These are phyloP conservation scores for Starmerella etchellsii DNA, from an alignment of 805 yeast genomes.

Conservation along the genomic window DNA sequence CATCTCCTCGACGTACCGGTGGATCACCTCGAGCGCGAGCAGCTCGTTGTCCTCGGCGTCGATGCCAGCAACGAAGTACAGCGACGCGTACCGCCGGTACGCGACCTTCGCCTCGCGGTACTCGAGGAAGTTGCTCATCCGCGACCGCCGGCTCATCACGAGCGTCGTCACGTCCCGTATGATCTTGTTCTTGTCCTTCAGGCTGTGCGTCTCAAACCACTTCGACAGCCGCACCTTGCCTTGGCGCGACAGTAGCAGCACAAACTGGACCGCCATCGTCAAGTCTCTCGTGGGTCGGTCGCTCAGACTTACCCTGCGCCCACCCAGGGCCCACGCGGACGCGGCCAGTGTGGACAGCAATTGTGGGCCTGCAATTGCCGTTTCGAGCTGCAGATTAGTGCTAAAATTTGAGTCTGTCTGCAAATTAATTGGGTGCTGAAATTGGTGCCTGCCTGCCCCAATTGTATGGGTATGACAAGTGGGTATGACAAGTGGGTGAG, in stretches of 20 bases:
- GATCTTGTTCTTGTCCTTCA: slow-evolving; percentile 73
- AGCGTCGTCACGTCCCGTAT: slow-evolving; percentile 76
- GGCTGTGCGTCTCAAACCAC: slow-evolving; percentile 80
- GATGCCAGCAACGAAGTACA: slow-evolving; percentile 80
- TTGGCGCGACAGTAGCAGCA: slow-evolving; percentile 77
- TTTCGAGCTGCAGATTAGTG: too few relatives aligned
- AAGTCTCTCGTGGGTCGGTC: background rate
- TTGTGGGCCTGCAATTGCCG: too few relatives aligned
- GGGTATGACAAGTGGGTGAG: too few relatives aligned
- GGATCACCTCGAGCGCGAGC: slow-evolving; percentile 71
- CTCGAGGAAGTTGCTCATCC: slow-evolving; percentile 91
- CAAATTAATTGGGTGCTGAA: too few relatives aligned
- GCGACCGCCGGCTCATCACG: slow-evolving; percentile 71
- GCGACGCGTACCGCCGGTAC: slow-evolving; percentile 83
- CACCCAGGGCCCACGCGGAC: too few relatives aligned
- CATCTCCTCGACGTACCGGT: slow-evolving; percentile 92
- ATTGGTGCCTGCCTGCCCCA: too few relatives aligned
- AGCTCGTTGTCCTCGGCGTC: slow-evolving; percentile 78
- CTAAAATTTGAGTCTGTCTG: too few relatives aligned
- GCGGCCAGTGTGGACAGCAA: too few relatives aligned
- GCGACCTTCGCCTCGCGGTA: slow-evolving; percentile 74
- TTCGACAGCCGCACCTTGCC: slow-evolving; percentile 88
- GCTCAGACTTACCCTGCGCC: too few relatives aligned
- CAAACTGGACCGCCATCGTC: slow-evolving; percentile 61
- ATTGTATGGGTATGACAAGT: too few relatives aligned